These are phyloP conservation scores for Albatrellus ellisii DNA, from an alignment of 768 basidiomycete species.

Conservation along the genomic window DNA sequence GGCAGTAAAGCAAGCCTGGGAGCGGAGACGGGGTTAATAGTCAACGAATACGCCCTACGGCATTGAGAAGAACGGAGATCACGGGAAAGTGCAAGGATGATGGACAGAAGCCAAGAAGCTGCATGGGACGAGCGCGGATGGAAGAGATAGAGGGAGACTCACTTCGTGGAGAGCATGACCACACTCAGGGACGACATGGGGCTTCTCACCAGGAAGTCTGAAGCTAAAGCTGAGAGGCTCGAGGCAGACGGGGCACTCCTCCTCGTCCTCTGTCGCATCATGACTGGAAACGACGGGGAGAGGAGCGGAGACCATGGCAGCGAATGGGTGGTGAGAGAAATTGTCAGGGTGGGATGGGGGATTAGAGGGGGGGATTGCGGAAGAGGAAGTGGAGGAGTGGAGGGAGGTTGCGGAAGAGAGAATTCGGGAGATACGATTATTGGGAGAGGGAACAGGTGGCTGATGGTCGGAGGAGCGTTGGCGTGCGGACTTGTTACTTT, in stretches of 20 bases:
- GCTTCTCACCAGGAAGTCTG: conserved; percentile 90
- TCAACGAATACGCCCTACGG: neutral
- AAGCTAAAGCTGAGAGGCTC: conserved; percentile 91
- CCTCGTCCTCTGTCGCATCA: conserved; percentile 59
- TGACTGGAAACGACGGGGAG: conserved; percentile 61
- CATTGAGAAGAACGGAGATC: neutral
- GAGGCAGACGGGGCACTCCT: conserved; percentile 92
- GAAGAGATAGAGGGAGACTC: conserved; percentile 11
- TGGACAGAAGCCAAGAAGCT: neutral
- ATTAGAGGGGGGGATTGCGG: neutral
- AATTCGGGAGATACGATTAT: too few relatives aligned
- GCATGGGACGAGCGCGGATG: neutral
- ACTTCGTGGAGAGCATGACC: conserved; percentile 97
- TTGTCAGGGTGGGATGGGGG: conserved; percentile 15
- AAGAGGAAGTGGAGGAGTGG: conserved; percentile 2
- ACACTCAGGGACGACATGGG: conserved; percentile 94
- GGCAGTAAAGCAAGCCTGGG: conserved; percentile 87
- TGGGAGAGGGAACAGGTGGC: neutral
- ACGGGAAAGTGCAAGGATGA: neutral
- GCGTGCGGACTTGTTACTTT: conserved; percentile 6
- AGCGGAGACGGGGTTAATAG: neutral
- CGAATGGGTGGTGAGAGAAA: conserved; percentile 34
- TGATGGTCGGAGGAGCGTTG: neutral
- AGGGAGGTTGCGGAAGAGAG: neutral
- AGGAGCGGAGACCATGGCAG: conserved; percentile 48